Evolutionary conservation across 345 rosid genomes (phyloP).

Genomic region (Citropsis articulata): DNA sequence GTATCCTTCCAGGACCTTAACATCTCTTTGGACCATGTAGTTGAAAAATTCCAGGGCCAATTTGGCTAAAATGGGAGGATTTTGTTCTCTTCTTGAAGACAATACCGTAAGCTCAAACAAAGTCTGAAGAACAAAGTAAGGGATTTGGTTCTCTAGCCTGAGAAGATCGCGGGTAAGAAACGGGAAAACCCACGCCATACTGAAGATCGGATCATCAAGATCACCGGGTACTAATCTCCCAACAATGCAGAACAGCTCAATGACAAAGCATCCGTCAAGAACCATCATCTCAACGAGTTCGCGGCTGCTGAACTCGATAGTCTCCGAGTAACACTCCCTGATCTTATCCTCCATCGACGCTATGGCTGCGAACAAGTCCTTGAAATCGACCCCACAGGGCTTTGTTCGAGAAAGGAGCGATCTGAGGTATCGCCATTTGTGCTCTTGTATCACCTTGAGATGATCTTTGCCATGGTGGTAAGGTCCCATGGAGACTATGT

Average conservation of each 20-base stretch:
- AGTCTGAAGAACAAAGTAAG: constrained; percentile 43
- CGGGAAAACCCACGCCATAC: constrained; percentile 46
- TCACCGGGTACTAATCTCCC: constrained; percentile 30
- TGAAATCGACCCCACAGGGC: not conserved
- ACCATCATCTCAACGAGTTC: constrained; percentile 45
- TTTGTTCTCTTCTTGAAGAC: not conserved
- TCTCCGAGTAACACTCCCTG: constrained; percentile 36
- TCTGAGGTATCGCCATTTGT: constrained; percentile 35
- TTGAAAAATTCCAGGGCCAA: constrained; percentile 48
- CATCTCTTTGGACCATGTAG: constrained; percentile 30
- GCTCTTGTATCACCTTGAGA: constrained; percentile 46
- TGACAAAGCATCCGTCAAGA: constrained; percentile 60
- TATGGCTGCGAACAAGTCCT: constrained; percentile 15
- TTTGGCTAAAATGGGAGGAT: constrained; percentile 23
- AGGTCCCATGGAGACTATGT: constrained; percentile 46
- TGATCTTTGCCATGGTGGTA: constrained; percentile 36
- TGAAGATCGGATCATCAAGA: constrained; percentile 46
- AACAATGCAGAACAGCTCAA: constrained; percentile 48
- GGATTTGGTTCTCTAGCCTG: constrained; percentile 59
- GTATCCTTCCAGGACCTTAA: constrained; percentile 22
- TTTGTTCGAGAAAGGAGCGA: constrained; percentile 21
- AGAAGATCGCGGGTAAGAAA: constrained; percentile 46
- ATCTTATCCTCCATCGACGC: constrained; percentile 14
- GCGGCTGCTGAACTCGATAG: not conserved
- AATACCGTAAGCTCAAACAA: constrained; percentile 26